These are phyloP conservation scores for Fusarium hostae DNA, from an alignment of 2,329 filamentous ascomycete genomes.

Conservation along the genomic window DNA sequence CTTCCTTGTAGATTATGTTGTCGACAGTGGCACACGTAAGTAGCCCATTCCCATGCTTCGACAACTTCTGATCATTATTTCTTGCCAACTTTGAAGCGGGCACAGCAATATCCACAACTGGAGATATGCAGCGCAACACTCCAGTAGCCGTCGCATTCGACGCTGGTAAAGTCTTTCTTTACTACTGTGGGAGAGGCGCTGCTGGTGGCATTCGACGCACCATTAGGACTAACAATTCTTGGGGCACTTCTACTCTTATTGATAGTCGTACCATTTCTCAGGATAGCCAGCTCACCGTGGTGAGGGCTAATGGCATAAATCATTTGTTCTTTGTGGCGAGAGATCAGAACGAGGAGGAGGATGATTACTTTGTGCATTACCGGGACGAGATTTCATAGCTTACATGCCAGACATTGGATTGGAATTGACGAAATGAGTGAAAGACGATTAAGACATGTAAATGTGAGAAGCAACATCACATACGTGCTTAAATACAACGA, in stretches of 20 bases:
- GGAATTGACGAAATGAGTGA: too few species aligned
- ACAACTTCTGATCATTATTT: neutral
- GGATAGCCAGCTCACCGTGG: neutral
- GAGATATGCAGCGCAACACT: neutral
- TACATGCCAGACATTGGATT: accelerated
- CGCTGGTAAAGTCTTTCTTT: neutral
- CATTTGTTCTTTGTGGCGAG: neutral
- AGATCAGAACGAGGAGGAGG: neutral
- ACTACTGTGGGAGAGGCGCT: neutral
- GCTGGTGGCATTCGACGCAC: neutral
- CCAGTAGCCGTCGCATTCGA: neutral
- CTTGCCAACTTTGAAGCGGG: neutral
- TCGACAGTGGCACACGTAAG: neutral
- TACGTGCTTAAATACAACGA: neutral
- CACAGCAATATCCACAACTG: neutral
- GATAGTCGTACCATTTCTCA: neutral
- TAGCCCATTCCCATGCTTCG: neutral
- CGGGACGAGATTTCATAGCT: neutral
- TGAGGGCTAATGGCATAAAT: neutral
- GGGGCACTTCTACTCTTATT: accelerated
- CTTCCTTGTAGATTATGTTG: neutral
- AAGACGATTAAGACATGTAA: neutral
- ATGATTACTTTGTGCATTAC: neutral
- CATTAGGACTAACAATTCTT: accelerated
- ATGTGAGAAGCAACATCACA: accelerated